Base-by-base conservation (phyloP, 371 early-diverging fungal genomes). In the Apophysomyces ossiformis region DNA sequence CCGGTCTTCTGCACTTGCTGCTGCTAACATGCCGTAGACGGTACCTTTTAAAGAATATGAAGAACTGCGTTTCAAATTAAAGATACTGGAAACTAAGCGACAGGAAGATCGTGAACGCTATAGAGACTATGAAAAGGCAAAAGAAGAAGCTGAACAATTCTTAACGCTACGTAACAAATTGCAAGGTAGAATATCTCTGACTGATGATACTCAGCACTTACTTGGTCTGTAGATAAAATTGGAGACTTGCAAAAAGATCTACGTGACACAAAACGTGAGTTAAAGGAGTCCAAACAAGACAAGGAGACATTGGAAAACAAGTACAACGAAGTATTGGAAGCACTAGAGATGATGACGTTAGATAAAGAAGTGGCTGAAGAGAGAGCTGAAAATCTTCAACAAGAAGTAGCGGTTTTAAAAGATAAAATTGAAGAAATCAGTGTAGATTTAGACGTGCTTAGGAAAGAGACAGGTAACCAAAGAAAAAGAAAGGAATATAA, bases 311-410 rank as follows among this genome's bases (percentile, higher is more conserved):
- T 85, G 37, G 94, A 95, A 68, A 66, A 67, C 9, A 88, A 89
- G 72, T 84, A 90, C 62, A 82, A 83, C 41, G 96, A 96, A 50
- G 71, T 86, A 21, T 68, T 84, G 32, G 96, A 95, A 38, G 78
- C 86, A 4, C 75, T 96, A 71, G 98, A 97, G 73, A 88, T 94
- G 81, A 84, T 93, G 68, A 84, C 94, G 0, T 70, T 97, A 37
- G 96, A 97, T 76, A 93, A 93, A 74, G 96, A 97, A 78, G 87
- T 95, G 78, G 96, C 95, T 1, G 96, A 96, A 64, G 96, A 96
- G 69, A 82, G 84, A 50, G 90, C 92, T 11, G 96, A 96, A 58
- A 79, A 85, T 15, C 63, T 94, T 61, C 86, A 89, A 64, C 89
- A 89, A 58, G 95, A 96, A 70, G 83, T 91, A 1, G 81, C 83